Conservation (phyloP, 2,329 filamentous ascomycete species). For the Pleoardoris graminearum region DNA sequence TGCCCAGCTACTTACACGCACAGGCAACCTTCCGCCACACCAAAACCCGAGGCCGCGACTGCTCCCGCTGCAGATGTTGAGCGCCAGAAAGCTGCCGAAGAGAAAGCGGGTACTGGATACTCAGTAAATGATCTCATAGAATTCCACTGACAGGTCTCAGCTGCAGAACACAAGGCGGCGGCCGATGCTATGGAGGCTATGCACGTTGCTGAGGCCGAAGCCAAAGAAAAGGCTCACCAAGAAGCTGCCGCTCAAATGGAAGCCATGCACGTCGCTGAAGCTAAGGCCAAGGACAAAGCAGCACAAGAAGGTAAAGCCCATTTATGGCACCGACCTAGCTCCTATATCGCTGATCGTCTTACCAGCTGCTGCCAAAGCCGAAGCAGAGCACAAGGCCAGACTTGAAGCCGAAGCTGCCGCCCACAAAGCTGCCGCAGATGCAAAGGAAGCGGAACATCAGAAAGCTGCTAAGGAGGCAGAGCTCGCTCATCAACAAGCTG, state of each 20-base stretch:
- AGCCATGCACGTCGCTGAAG: slow-evolving; percentile 16
- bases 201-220: slow-evolving; percentile 14
- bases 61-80: slow-evolving; percentile 3
- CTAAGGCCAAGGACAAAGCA: slow-evolving; percentile 12
- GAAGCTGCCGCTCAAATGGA: slow-evolving; percentile 19
- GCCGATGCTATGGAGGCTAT: slow-evolving; percentile 21
- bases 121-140: not conserved
- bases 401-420: slow-evolving; percentile 16
- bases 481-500: slow-evolving; percentile 10
- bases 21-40: not conserved
- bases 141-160: slow-evolving; percentile 2
- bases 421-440: slow-evolving; percentile 10
- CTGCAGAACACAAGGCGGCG: slow-evolving; percentile 15
- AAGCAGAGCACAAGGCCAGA: slow-evolving; percentile 21
- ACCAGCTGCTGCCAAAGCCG: slow-evolving; percentile 18
- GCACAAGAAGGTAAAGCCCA: slow-evolving; percentile 13
- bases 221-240: slow-evolving; percentile 14
- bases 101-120: slow-evolving; percentile 5
- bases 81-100: slow-evolving; percentile 4
- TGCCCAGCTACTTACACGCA: not conserved
- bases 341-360: not conserved
- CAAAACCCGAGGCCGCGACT: slow-evolving; percentile 11
- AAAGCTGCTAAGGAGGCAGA: slow-evolving; percentile 6
- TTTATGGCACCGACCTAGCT: not conserved
- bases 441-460: slow-evolving; percentile 11